Evolutionary conservation across 495 filamentous ascomycete genomes (phyloP), one percentile per base, ranked within the genome.

Genomic region (Podospora didyma): DNA sequence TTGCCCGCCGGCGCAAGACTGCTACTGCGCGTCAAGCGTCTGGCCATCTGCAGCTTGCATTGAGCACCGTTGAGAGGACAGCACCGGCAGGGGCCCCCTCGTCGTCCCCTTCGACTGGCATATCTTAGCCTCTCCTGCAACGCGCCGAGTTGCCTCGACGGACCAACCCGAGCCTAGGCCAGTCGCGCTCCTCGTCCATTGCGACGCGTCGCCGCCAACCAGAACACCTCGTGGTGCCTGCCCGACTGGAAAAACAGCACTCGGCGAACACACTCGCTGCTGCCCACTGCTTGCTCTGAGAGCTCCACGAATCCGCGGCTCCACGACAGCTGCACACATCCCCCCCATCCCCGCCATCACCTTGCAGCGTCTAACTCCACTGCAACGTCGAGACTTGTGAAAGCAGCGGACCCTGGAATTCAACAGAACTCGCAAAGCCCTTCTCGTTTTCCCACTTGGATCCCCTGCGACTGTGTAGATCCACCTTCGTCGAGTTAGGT

Each of bases 171-270:
- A 47, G 46, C 39, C 46, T 42, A 47, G 56, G 49, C 46, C 46
- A 45, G 54, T 57, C 61, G 54, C 59, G 59, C 45, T 56, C 39
- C 56, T 54, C 50, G 56, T 56, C 62, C 52, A 56, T 56, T 49
- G 49, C 54, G 56, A 62, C 62, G 59, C 62, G 62, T 59, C 45
- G 53, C 59, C 51, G 56, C 35, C 59, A 54, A 50, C 42, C 35
- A 49, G 47, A n/a, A 49, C 22, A 53, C 6, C 37, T 41, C 12
- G n/a, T 41, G 11, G 37, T 17, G 37, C 37, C 37, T 41, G 37
- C 24, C 35, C 44, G 51, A 54, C 39, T 46, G 51, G 51, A 20
- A 31, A n/a, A 23, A 35, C 58, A 52, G 19, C 22, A 26, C 12
- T 26, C 52, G 46, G 23, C 48, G 48, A 52, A 5, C 50, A 48